phyloP scores from a whole-genome alignment of 495 filamentous ascomycete genomes.

The Rhypophila decipiens region DNA sequence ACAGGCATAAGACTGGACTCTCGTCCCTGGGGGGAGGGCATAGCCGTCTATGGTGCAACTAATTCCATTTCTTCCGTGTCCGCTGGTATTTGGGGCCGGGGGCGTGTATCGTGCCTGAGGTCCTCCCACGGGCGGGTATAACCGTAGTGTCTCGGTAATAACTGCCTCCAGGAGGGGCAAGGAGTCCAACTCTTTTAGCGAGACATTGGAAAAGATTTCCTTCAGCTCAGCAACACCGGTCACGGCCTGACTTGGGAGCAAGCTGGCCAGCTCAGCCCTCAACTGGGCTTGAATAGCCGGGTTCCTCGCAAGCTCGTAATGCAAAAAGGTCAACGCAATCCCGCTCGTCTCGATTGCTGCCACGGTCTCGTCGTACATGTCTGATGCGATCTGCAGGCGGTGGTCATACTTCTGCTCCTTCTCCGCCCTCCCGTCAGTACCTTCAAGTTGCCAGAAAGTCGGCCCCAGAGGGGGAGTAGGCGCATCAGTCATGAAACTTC shows the following conservation, averaged over 20 bases:
- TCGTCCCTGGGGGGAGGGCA: neutral
- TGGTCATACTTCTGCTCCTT: neutral
- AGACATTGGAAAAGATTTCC: neutral
- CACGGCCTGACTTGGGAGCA: neutral
- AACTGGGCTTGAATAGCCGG: neutral
- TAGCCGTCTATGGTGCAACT: conserved; percentile 1
- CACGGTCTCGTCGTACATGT: conserved; percentile 1
- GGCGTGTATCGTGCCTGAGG: neutral
- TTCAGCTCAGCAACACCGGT: neutral
- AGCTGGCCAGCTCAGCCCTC: neutral
- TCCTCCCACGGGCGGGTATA: neutral
- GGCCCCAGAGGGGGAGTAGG: no score
- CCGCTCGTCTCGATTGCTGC: conserved; percentile 2
- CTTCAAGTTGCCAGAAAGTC: no score
- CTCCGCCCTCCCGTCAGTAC: neutral
- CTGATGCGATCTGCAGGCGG: neutral
- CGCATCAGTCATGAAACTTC: neutral
- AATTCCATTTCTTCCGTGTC: no score
- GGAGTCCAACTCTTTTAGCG: neutral
- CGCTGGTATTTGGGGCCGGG: no score
- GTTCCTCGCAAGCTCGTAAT: neutral
- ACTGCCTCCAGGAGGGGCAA: neutral
- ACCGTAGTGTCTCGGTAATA: neutral
- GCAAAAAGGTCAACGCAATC: neutral
- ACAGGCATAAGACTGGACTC: neutral